Evolutionary conservation across 495 filamentous ascomycete species (phyloP), one percentile per base, ranked within the genome.

Genomic region (Neurospora terricola): DNA sequence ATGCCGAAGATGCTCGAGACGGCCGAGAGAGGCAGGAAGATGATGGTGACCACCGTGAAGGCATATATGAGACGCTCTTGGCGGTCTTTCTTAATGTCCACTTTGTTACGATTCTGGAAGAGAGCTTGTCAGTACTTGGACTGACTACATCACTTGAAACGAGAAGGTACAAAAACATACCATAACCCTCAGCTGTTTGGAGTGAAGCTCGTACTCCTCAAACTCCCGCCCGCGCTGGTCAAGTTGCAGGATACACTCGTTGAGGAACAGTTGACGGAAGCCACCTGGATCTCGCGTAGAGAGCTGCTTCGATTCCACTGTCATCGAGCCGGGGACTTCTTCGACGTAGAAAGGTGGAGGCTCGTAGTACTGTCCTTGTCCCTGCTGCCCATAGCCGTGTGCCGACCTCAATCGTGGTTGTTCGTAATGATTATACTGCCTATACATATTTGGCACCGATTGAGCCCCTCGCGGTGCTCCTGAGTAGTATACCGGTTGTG

Each of bases 1-100:
- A 90, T 89, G 40, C 88, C 88, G 70, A 90, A 90, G 2, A 90
- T 81, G 40, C 85, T 86, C 3, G 89, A 88, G 76, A 91, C 88
- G 79, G 90, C 89, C 10, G 84, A 87, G 0, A 91, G 80, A 3
- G 89, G 89, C 6, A 91, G 79, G 79, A 90, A 90, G 38, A 90
- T 86, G 59, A 90, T 85, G 2, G 87, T 90, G 76, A 90, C 89
- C 16, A 89, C 86, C 27, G 89, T 90, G 74, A 91, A 90, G 10
- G 54, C 86, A 74, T 86, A 87, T 39, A 88, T 81, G 16, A 84
- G 82, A 23, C 83, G 80, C 54, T 88, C 84, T 78, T 85, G 83
- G 34, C 78, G 77, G 75, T 84, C 82, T 69, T 83, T 83, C 69
- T 78, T 84, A 27, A 73, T 74, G 69, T 82, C 77, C 37, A 84